Conservation (phyloP, 495 filamentous ascomycete genomes). For the Daldinia childiae region DNA sequence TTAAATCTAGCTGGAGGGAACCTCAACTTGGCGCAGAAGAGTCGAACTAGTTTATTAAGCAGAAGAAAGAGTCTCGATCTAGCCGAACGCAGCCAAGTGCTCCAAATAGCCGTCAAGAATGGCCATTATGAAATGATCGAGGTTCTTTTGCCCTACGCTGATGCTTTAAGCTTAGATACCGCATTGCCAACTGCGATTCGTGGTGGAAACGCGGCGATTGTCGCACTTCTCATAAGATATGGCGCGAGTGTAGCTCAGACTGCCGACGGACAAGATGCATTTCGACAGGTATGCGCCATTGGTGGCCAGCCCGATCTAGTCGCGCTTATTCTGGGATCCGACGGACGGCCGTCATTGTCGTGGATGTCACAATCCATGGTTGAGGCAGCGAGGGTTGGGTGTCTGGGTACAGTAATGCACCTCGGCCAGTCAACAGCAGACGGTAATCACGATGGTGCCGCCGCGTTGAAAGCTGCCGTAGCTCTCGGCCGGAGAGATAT, state of each 20-base stretch:
- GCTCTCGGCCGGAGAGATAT: conserved; percentile 54
- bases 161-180: conserved; percentile 50
- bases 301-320: conserved; percentile 53
- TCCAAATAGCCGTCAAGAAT: conserved; percentile 57
- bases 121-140: conserved; percentile 59
- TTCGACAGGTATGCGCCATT: conserved; percentile 53
- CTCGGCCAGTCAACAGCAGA: conserved; percentile 57
- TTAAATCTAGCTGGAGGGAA: conserved; percentile 54
- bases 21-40: conserved; percentile 53
- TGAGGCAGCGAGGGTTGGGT: conserved; percentile 55
- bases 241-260: conserved; percentile 53
- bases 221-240: conserved; percentile 52
- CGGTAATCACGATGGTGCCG: conserved; percentile 54
- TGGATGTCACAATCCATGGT: conserved; percentile 56
- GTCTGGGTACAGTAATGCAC: conserved; percentile 54
- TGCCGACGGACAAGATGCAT: conserved; percentile 54
- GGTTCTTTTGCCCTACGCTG: conserved; percentile 55
- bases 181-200: conserved; percentile 54
- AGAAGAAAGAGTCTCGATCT: conserved; percentile 58
- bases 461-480: conserved; percentile 56
- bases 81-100: conserved; percentile 52
- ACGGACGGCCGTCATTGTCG: conserved; percentile 47
- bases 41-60: conserved; percentile 52
- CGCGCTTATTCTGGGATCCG: conserved; percentile 55
- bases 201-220: conserved; percentile 48